Evolutionary conservation across 129 eudicot genomes (phyloP), one percentile per base, ranked within the genome.

Genomic region (Flaveria sonorensis): DNA sequence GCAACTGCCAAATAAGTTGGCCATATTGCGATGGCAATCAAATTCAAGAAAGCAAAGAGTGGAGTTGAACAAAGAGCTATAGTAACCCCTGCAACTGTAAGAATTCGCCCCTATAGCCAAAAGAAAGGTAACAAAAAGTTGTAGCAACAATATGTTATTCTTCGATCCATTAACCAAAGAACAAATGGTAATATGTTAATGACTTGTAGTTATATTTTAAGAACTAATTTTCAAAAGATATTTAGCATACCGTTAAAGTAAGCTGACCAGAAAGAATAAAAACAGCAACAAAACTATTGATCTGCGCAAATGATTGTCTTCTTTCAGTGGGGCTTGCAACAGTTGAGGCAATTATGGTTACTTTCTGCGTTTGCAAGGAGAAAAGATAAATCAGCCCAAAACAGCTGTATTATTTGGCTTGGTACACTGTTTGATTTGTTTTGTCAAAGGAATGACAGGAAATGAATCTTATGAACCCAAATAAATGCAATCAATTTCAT

Each of bases 261-360:
- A 93, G 96, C 71, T 93, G 98, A 73, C 98, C 98, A 45, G 87
- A 88, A 83, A 93, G 94, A 76, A 93, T 93, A 77, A 90, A 93
- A 81, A 93, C 73, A 60, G 98, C 98, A 87, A 88, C 91, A 62
- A 93, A 85, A 83, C 98, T 93, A 68, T 93, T 93, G 79, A 93
- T 93, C 82, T 93, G 92, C 30, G 90, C 98, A 84, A 93, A 90
- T 51, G 92, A 76, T 79, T 79, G 92, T 82, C 98, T 81, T 81
- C 97, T 85, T 50, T 81, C 97, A 30, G 85, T 84, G 57, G 98
- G 86, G 77, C 89, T 90, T 71, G 88, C 57, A 71, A 91, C 88
- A 57, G 92, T 84, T 63, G 82, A 75, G 15, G 98, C 95, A 82
- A 93, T 93, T 51, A 93, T 81, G 14, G 92, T 87, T 50, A 93